phyloP scores from a whole-genome alignment of 345 rosid species.

The Geranium rotundifolium region DNA sequence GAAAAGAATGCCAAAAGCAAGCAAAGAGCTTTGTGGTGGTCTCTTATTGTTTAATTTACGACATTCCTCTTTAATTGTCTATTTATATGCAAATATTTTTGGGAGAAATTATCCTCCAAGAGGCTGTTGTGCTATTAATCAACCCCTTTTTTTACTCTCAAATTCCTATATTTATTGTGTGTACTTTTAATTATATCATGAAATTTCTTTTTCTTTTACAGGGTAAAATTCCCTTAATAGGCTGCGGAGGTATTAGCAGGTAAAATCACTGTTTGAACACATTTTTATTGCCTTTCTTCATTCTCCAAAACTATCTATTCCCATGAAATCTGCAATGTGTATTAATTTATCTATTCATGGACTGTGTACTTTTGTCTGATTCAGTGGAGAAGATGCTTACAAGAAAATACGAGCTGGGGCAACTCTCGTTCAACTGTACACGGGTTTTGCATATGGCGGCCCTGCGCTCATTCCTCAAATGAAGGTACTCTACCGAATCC shows the following conservation, averaged over 20 bases:
- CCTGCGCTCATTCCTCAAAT: slow-evolving; percentile 91
- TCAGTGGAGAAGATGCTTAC: slow-evolving; percentile 97
- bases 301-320: background rate
- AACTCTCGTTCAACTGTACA: slow-evolving; percentile 89
- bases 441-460: slow-evolving; percentile 90
- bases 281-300: background rate
- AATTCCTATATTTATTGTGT: too few relatives aligned
- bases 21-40: too few relatives aligned
- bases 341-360: background rate
- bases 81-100: too few relatives aligned
- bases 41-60: too few relatives aligned
- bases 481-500: slow-evolving; percentile 36
- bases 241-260: slow-evolving; percentile 93
- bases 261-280: slow-evolving; percentile 14
- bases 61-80: too few relatives aligned
- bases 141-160: too few relatives aligned
- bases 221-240: slow-evolving; percentile 93
- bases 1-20: too few relatives aligned
- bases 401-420: slow-evolving; percentile 90
- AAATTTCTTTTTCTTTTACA: slow-evolving; percentile 9
- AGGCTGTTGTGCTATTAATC: too few relatives aligned
- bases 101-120: too few relatives aligned
- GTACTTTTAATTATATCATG: background rate
- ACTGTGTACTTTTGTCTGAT: slow-evolving; percentile 7
- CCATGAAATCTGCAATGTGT: background rate